Evolutionary conservation across 2,329 filamentous ascomycete genomes (phyloP).

Genomic region (Arthrobotrys conoides): DNA sequence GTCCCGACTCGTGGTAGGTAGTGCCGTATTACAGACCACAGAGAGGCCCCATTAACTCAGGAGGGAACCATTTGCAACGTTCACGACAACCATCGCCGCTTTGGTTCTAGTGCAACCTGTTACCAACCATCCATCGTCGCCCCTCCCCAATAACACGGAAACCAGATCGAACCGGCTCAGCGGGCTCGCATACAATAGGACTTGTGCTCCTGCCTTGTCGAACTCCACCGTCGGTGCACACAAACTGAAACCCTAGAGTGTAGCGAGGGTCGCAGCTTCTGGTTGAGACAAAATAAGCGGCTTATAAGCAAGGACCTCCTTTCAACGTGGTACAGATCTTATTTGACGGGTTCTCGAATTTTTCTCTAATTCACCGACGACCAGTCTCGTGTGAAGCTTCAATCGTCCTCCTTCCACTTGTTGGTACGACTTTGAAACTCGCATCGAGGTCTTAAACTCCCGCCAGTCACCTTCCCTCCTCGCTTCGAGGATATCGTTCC

Average conservation of each 20-base stretch:
- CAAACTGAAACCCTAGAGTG: constrained; percentile 54
- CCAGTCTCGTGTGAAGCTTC: constrained; percentile 50
- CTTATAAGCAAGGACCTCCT: constrained; percentile 58
- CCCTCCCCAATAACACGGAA: constrained; percentile 54
- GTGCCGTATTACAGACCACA: constrained; percentile 43
- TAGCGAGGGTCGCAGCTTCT: constrained; percentile 37
- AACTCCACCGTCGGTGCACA: constrained; percentile 43
- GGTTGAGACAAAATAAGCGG: constrained; percentile 48
- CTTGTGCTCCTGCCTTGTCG: constrained; percentile 33
- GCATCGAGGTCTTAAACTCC: constrained; percentile 59
- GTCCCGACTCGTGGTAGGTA: constrained; percentile 41
- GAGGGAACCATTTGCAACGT: constrained; percentile 36
- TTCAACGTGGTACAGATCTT: constrained; percentile 55
- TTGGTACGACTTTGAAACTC: constrained; percentile 60
- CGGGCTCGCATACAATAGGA: constrained; percentile 43
- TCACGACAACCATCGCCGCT: constrained; percentile 50
- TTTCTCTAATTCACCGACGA: constrained; percentile 33
- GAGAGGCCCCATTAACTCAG: constrained; percentile 38
- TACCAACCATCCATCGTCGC: constrained; percentile 35
- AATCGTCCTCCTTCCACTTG: constrained; percentile 55
- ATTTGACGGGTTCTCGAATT: constrained; percentile 55
- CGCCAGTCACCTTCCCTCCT: constrained; percentile 60
- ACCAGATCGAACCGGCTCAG: constrained; percentile 36
- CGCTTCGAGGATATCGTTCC: constrained; percentile 60
- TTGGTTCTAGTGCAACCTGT: constrained; percentile 55